A percentile compares a stretch with the other conserved stretches of the same genome.
These are phyloP conservation scores for Thuja plicata DNA, from an alignment of 83 land plant genomes.

Conservation along the genomic window DNA sequence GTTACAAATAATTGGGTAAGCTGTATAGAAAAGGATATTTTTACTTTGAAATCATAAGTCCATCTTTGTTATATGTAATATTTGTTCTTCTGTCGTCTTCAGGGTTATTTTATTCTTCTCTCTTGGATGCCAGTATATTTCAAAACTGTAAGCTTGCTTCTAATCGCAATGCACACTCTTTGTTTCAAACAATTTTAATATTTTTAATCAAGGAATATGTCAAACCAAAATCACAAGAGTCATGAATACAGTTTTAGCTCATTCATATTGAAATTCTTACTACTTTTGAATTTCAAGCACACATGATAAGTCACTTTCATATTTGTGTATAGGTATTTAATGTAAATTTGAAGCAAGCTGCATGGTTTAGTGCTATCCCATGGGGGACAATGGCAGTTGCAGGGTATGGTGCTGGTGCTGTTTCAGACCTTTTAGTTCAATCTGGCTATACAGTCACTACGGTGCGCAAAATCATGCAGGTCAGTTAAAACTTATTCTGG, in stretches of 20 bases:
- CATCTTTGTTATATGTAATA: neutral
- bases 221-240: neutral
- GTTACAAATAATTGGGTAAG: slow-evolving; percentile 92
- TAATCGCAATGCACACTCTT: neutral
- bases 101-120: slow-evolving; percentile 97
- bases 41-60: neutral
- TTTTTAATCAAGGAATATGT: neutral
- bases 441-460: slow-evolving; percentile 60
- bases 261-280: neutral
- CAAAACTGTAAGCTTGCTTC: slow-evolving; percentile 65
- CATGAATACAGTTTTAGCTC: neutral
- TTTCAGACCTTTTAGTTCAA: slow-evolving; percentile 72
- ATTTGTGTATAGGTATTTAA: slow-evolving; percentile 60
- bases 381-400: slow-evolving; percentile 94
- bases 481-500: slow-evolving; percentile 10
- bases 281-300: neutral
- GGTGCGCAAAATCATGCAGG: slow-evolving; percentile 95
- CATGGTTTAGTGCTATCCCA: slow-evolving; percentile 98
- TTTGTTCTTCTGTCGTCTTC: slow-evolving; percentile 23
- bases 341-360: slow-evolving; percentile 93
- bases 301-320: neutral
- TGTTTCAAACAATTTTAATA: neutral
- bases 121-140: slow-evolving; percentile 99
- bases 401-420: slow-evolving; percentile 83
- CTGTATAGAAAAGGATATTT: neutral